Evolutionary conservation across 331 rosid species (phyloP).

Genomic region (Malus hybrid): DNA sequence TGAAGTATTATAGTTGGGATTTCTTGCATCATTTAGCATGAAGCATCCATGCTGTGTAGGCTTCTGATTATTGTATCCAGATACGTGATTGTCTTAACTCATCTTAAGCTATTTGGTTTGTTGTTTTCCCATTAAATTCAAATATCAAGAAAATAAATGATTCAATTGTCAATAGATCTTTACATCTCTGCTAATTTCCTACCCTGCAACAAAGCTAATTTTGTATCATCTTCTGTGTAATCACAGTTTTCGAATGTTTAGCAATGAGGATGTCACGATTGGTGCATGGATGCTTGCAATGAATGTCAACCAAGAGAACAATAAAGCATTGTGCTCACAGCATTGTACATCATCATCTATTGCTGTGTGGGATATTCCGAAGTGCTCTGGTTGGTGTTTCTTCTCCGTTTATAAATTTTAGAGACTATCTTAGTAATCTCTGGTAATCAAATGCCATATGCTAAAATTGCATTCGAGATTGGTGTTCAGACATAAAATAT

Average conservation of each 20-base stretch:
- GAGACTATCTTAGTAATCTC: not conserved
- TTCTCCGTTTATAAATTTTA: not conserved
- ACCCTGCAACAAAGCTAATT: not conserved
- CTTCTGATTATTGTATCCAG: not conserved
- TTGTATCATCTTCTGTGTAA: conserved; percentile 1
- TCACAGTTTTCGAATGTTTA: conserved; percentile 94
- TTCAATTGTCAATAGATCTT: too few relatives aligned
- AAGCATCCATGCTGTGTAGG: not conserved
- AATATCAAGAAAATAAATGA: not conserved
- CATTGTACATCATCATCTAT: conserved; percentile 73
- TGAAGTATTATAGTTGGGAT: not conserved
- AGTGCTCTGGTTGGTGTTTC: conserved; percentile 80
- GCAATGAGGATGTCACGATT: conserved; percentile 96
- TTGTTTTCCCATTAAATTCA: not conserved
- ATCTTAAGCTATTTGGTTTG: not conserved
- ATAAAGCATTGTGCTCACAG: conserved; percentile 54
- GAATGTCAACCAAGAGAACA: conserved; percentile 92
- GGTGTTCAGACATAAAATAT: not conserved
- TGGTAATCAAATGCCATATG: not conserved
- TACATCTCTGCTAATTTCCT: not conserved
- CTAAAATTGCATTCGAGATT: not conserved
- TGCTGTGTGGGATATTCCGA: conserved; percentile 98
- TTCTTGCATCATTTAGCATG: not conserved
- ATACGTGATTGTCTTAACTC: not conserved
- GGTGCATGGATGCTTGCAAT: conserved; percentile 99